Percentiles rank a stretch among this genome's conserved stretches.
phyloP scores from a whole-genome alignment of 805 yeast genomes.

The Teunomyces pallodes region DNA sequence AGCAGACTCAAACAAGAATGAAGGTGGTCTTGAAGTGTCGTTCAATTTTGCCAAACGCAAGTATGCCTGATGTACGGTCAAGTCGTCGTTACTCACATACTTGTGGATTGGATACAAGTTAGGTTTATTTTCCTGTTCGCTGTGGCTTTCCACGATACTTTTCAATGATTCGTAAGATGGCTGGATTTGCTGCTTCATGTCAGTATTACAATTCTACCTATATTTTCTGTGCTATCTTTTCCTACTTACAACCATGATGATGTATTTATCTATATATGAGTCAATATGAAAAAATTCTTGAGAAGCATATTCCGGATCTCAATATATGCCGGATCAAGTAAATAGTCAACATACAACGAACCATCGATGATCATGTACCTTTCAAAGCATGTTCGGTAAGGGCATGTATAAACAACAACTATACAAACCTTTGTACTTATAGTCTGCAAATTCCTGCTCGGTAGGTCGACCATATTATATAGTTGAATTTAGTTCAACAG shows the following conservation, averaged over 20 bases:
- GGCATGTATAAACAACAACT: too few relatives aligned
- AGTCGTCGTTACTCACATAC: conserved; percentile 67
- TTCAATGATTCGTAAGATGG: conserved; percentile 34
- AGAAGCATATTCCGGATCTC: neutral
- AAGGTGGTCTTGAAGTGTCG: conserved; percentile 50
- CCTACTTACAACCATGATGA: conserved; percentile 24
- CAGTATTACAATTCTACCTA: neutral
- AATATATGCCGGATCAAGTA: neutral
- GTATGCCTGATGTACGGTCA: conserved; percentile 90
- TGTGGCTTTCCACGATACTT: conserved; percentile 21
- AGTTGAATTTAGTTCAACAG: too few relatives aligned
- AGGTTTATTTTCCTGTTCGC: conserved; percentile 26
- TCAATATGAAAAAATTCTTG: conserved; percentile 1
- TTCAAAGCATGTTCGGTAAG: too few relatives aligned
- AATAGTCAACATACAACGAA: too few relatives aligned
- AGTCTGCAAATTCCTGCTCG: too few relatives aligned
- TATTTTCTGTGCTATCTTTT: neutral
- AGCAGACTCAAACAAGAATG: conserved; percentile 87
- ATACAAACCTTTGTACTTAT: too few relatives aligned
- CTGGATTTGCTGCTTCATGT: conserved; percentile 27
- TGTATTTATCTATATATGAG: conserved; percentile 3
- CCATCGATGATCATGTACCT: too few relatives aligned
- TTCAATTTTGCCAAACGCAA: conserved; percentile 72
- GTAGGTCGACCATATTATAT: too few relatives aligned
- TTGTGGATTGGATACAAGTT: conserved; percentile 83